Conservation (phyloP, 129 eudicot species). For the Escallonia rubra region DNA sequence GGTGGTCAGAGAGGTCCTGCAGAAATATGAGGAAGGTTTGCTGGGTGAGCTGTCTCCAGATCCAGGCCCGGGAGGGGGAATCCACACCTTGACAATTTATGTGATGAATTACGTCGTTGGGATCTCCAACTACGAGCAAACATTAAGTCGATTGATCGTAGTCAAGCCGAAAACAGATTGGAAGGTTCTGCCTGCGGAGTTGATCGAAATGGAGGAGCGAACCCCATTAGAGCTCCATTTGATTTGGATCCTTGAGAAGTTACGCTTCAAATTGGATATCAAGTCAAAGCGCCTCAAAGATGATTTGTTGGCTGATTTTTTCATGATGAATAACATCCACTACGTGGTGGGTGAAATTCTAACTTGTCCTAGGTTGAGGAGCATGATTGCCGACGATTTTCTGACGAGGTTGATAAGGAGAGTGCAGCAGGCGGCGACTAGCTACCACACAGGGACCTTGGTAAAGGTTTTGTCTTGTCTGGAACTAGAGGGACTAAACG, state of each 20-base stretch:
- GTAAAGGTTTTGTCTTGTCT: slow-evolving; percentile 18
- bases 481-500: slow-evolving; percentile 17
- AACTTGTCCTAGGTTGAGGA: slow-evolving; percentile 7
- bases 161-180: neutral
- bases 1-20: neutral
- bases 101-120: neutral
- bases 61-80: too few species aligned
- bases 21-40: neutral
- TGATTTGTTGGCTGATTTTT: slow-evolving; percentile 10
- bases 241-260: neutral
- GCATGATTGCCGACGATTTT: slow-evolving; percentile 16
- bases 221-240: neutral
- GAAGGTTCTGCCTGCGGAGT: neutral
- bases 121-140: neutral
- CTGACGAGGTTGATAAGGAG: slow-evolving; percentile 1
- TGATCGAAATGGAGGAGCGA: neutral
- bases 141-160: neutral
- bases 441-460: slow-evolving; percentile 5
- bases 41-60: neutral
- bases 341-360: slow-evolving; percentile 21
- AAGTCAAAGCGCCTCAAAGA: neutral
- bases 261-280: neutral
- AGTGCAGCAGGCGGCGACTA: neutral
- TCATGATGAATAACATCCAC: slow-evolving; percentile 32
- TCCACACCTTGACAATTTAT: neutral